Base-by-base conservation (phyloP, 768 basidiomycete genomes). In the Russula lepida region DNA sequence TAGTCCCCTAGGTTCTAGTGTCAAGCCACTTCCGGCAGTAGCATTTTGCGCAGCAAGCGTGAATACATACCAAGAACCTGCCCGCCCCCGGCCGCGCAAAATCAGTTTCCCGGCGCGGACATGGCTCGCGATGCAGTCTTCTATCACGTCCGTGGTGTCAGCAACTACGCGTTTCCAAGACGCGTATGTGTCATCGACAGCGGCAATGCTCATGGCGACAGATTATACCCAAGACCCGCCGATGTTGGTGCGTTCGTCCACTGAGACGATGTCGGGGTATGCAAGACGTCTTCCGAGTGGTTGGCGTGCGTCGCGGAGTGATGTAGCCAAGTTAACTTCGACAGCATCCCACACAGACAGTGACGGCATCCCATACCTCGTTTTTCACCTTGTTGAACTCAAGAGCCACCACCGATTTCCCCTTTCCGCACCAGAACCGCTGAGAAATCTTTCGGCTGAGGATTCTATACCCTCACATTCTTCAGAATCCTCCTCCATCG, bases 161-260 rank as follows among this genome's bases (percentile, higher is more conserved):
- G 57, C 47, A 55, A 65, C 62, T 37, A 78, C 77, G 60, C 78
- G 78, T 12, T 74, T 86, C 66, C 84, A 86, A 69, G 75, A 73
- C 21, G 81, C 79, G 37, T 86, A 84, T 64, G 77, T 85, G 61
- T 72, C 74, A 48, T 79, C 81, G 33, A 77, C 83, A 6, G 71
- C 80, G 69, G 81, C 81, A 69, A 70, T 77, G 30, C 75, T 77
- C 57, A 74, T 65, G 69, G 17, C 37, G 15, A 47, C 54, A n/a
- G 48, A 46, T 54, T 64, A 68, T 67, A 68, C 47, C 57, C 71
- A 49, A 11, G 56, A 56, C 19, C 55, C 37, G 50, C 17, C 47
- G 56, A 54, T 53, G 44, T 50, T n/a, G 54, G 37, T n/a, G 19
- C 59, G 23, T 52, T 53, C 50, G 23, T 55, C 66, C 23, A 47